These are phyloP conservation scores for Phialophora chinensis DNA, from an alignment of 2,329 filamentous ascomycete species.

Conservation along the genomic window DNA sequence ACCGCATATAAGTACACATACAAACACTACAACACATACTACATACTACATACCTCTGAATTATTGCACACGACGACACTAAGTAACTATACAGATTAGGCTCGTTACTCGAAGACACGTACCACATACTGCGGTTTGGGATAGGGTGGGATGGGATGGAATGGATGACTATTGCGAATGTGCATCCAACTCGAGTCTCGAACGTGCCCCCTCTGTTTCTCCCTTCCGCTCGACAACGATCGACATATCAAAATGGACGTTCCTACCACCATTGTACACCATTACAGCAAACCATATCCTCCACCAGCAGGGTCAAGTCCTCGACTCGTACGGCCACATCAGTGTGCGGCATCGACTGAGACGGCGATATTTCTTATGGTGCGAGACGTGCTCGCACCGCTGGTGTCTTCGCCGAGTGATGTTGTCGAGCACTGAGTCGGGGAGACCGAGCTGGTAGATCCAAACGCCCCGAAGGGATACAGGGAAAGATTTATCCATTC, in stretches of 20 bases:
- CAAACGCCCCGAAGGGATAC: conserved; percentile 49
- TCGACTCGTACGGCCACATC: conserved; percentile 63
- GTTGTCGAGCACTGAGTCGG: conserved; percentile 55
- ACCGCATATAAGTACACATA: too few species aligned
- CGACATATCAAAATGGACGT: not conserved
- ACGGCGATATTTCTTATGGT: conserved; percentile 57
- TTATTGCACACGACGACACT: too few species aligned
- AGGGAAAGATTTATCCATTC: conserved; percentile 55
- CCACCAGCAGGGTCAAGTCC: conserved; percentile 51
- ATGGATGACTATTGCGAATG: too few species aligned
- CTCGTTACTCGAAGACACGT: too few species aligned
- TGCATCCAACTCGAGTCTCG: too few species aligned
- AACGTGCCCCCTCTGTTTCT: too few species aligned
- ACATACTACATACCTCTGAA: too few species aligned
- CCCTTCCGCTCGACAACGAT: too few species aligned
- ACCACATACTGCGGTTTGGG: too few species aligned
- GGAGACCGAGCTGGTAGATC: conserved; percentile 51
- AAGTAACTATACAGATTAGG: too few species aligned
- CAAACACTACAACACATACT: too few species aligned
- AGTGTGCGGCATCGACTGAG: conserved; percentile 57
- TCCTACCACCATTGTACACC: conserved; percentile 33
- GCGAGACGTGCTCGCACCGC: conserved; percentile 50
- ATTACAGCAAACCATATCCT: conserved; percentile 60
- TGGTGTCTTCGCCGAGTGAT: conserved; percentile 52
- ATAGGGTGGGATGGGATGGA: too few species aligned